These are phyloP conservation scores for Cladobotryum protrusum DNA, from an alignment of 2,329 filamentous ascomycete genomes.

Conservation along the genomic window DNA sequence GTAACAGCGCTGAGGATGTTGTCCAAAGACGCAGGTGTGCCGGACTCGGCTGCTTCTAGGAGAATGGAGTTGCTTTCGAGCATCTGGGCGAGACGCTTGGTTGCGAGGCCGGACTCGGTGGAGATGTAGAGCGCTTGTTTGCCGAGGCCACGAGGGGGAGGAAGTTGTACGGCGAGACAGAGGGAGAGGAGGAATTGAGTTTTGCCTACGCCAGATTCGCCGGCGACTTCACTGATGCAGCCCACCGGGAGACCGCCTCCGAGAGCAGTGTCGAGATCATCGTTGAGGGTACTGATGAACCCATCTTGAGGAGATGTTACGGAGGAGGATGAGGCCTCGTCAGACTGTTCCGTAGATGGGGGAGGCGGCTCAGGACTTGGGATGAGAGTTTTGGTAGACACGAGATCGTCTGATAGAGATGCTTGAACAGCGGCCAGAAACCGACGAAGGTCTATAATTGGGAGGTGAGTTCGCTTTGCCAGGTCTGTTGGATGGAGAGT, in stretches of 20 bases:
- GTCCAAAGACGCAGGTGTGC: slow-evolving; percentile 56
- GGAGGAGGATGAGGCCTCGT: background rate
- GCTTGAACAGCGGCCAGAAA: slow-evolving; percentile 61
- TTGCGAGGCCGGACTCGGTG: slow-evolving; percentile 81
- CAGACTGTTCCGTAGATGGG: background rate
- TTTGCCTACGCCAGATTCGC: slow-evolving; percentile 92
- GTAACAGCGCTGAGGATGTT: slow-evolving; percentile 74
- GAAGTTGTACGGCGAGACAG: slow-evolving; percentile 77
- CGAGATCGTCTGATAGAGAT: slow-evolving; percentile 59
- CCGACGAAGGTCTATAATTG: slow-evolving; percentile 71
- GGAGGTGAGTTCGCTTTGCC: slow-evolving; percentile 77
- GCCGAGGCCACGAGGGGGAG: slow-evolving; percentile 62
- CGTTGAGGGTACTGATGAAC: slow-evolving; percentile 75
- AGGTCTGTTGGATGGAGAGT: slow-evolving; percentile 77
- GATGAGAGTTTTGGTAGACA: slow-evolving; percentile 21
- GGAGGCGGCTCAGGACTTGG: background rate
- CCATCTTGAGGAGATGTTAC: background rate
- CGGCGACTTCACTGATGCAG: slow-evolving; percentile 81
- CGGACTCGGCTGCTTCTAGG: slow-evolving; percentile 21
- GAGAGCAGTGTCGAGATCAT: slow-evolving; percentile 60
- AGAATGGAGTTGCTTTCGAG: slow-evolving; percentile 61
- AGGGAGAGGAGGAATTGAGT: slow-evolving; percentile 87
- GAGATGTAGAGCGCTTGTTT: slow-evolving; percentile 86
- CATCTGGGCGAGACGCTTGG: slow-evolving; percentile 73
- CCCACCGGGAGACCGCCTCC: slow-evolving; percentile 76